phyloP scores from a whole-genome alignment of 345 rosid genomes.

The Hibiscus syriacus region DNA sequence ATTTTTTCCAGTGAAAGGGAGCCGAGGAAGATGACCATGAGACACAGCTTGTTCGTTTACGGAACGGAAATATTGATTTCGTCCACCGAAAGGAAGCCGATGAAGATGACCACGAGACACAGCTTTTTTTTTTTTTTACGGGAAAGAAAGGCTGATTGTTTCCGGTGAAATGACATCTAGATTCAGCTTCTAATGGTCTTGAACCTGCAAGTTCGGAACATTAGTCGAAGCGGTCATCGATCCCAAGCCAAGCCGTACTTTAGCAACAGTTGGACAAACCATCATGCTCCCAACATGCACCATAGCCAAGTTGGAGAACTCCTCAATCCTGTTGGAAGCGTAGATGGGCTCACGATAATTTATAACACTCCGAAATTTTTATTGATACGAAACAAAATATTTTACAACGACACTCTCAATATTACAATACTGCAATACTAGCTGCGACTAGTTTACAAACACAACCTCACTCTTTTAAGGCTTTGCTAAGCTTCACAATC shows the following conservation, averaged over 20 bases:
- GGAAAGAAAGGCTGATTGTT: background rate
- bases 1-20: background rate
- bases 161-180: background rate
- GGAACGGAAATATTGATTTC: background rate
- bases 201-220: conserved; percentile 1
- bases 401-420: too few species aligned
- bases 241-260: background rate
- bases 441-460: too few species aligned
- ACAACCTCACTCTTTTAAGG: too few species aligned
- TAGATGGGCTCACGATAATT: too few species aligned
- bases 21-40: background rate
- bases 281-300: conserved; percentile 12
- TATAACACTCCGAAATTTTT: too few species aligned
- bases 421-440: too few species aligned
- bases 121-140: background rate
- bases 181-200: conserved; percentile 4
- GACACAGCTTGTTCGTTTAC: background rate
- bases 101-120: background rate
- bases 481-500: too few species aligned
- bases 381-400: too few species aligned
- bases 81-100: background rate
- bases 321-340: background rate
- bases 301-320: background rate
- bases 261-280: conserved; percentile 3
- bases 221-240: background rate